These are phyloP conservation scores for Phytopythium aichiense DNA, from an alignment of 352 stramenopile genomes.

Conservation along the genomic window DNA sequence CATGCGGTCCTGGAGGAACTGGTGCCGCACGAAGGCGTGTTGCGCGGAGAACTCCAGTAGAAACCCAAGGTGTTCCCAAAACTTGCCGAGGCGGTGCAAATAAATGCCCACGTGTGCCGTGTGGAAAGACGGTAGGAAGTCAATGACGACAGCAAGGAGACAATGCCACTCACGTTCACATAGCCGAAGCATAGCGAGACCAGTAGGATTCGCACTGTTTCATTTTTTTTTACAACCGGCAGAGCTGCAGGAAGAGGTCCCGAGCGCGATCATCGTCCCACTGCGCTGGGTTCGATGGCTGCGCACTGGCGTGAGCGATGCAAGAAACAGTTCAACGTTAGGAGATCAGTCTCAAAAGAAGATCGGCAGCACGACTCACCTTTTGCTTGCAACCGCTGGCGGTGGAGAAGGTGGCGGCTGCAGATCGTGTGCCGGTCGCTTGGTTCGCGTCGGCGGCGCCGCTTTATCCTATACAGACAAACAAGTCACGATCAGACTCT, in stretches of 20 bases:
- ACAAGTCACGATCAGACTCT: not conserved
- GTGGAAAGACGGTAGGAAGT: no score
- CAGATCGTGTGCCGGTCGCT: not conserved
- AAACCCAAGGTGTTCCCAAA: no score
- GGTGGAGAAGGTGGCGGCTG: not conserved
- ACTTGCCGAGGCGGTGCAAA: no score
- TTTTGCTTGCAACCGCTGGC: not conserved
- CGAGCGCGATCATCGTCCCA: slow-evolving; percentile 58
- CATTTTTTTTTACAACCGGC: slow-evolving; percentile 24
- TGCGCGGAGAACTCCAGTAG: no score
- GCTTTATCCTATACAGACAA: not conserved
- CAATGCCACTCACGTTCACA: no score
- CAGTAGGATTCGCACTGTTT: no score
- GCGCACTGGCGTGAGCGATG: slow-evolving; percentile 6
- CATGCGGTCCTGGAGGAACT: no score
- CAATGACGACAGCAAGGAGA: no score
- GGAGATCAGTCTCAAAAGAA: no score
- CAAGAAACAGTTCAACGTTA: not conserved
- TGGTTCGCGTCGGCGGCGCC: not conserved
- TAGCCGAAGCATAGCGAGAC: no score
- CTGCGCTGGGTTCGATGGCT: slow-evolving; percentile 6
- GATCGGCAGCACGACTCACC: not conserved
- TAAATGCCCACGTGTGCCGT: no score
- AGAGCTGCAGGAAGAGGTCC: slow-evolving; percentile 69
- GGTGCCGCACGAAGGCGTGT: no score